Conservation (phyloP, 176 grass and related monocot species). For the Hordeum marinum region DNA sequence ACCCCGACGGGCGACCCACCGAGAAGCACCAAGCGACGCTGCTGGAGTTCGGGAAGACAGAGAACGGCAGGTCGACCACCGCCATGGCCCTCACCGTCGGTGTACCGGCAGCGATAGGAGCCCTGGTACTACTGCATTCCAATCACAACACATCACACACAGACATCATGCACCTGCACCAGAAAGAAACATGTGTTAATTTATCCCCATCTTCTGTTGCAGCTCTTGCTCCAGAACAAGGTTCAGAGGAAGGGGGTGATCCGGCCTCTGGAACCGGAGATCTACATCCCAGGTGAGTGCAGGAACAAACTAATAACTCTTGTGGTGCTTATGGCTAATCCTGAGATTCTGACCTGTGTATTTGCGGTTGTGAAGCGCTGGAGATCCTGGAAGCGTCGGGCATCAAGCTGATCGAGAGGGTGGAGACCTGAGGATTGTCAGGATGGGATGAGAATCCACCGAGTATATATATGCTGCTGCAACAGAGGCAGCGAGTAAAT, state of each 20-base stretch:
- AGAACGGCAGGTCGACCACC: constrained; percentile 58
- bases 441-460: constrained; percentile 9
- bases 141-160: neutral
- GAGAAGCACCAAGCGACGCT: constrained; percentile 84
- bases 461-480: constrained; percentile 6
- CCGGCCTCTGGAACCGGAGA: constrained; percentile 74
- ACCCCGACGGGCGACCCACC: constrained; percentile 38
- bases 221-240: constrained; percentile 86
- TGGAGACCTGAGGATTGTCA: constrained; percentile 34
- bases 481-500: neutral
- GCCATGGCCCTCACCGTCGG: constrained; percentile 97
- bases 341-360: neutral
- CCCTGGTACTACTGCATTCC: constrained; percentile 56
- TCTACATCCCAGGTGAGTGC: constrained; percentile 78
- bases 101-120: constrained; percentile 75
- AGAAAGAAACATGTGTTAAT: constrained; percentile 3
- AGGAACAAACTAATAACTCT: neutral
- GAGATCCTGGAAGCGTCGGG: constrained; percentile 76
- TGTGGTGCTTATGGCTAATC: neutral
- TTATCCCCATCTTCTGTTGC: constrained; percentile 22
- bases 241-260: constrained; percentile 70
- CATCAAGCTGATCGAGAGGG: constrained; percentile 75
- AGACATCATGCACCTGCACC: neutral
- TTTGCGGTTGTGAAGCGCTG: constrained; percentile 55
- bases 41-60: constrained; percentile 67